A percentile compares a stretch with the other conserved stretches of the same genome.
Evolutionary conservation across 208 protist genomes (phyloP).

Genomic region (Vickermania spadyakhi): DNA sequence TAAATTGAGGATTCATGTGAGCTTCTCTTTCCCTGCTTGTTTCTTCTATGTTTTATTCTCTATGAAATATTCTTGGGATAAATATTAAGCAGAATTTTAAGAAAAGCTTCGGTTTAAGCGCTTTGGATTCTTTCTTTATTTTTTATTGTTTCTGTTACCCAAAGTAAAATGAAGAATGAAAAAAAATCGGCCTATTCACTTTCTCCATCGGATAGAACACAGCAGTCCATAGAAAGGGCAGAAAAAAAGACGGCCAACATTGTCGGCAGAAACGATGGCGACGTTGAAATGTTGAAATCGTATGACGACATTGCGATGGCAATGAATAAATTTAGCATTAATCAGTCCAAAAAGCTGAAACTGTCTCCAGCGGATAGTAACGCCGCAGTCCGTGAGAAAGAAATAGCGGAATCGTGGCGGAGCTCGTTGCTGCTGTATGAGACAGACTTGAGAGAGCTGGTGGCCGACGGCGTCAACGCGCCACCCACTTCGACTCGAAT

Average conservation of each 20-base stretch:
- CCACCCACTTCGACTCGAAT: conserved; percentile 39
- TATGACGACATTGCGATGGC: no score
- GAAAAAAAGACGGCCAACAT: not conserved
- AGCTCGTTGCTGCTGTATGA: conserved; percentile 72
- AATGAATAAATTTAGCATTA: no score
- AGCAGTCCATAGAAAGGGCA: not conserved
- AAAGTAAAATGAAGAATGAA: not conserved
- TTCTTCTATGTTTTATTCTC: no score
- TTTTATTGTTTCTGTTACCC: not conserved
- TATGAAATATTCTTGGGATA: no score
- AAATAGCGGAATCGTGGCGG: conserved; percentile 39
- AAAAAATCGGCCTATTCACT: not conserved
- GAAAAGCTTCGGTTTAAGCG: no score
- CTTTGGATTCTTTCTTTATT: not conserved
- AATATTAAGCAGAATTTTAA: no score
- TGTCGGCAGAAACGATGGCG: no score
- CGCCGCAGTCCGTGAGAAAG: conserved; percentile 18
- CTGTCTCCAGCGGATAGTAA: conserved; percentile 25
- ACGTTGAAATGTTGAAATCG: no score
- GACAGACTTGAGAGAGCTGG: conserved; percentile 63
- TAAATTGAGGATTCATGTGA: no score
- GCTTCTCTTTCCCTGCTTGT: no score
- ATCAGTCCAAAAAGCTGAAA: not conserved
- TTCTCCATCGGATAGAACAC: not conserved
- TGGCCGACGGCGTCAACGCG: conserved; percentile 27